Base-by-base conservation (phyloP, 2,329 filamentous ascomycete genomes). In the Capronia coronata region DNA sequence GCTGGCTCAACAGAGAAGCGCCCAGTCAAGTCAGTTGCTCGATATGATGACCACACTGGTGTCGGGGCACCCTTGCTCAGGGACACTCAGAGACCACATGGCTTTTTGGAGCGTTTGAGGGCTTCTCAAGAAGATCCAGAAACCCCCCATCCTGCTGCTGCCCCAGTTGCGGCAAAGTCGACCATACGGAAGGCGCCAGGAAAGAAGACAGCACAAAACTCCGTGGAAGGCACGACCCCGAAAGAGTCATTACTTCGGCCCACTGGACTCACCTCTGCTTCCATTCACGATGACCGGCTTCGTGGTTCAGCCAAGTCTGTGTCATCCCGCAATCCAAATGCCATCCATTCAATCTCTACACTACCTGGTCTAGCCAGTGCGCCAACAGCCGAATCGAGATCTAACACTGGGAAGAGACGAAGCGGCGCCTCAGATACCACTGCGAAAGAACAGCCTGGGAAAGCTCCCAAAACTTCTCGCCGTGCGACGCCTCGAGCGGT, bases 101-200 rank as follows among this genome's bases (percentile, higher is more conserved):
- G 42, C 43, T 32, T n/a, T 27, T 2, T 25, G 19, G 39, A 43
- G 29, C 49, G 43, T 10, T 25, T 47, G 22, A 43, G 39, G 30
- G 43, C 49, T 40, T 47, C 43, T 2, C 49, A 51, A 38, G 13
- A 37, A 19, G 19, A 32, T 1, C 21, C 30, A 21, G 38, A 34
- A 2, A 7, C 41, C 14, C 9, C 14, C 3, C 3, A 3, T 38
- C 4, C 35, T 8, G 19, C 4, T 8, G 35, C 7, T 19, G 35
- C 19, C 4, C 4, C 3, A 19, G 13, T 8, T 9, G 16, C 35
- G 4, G 6, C 35, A 18, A 6, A 38, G 4, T 5, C 35, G 3
- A 38, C 5, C 35, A 32, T n/a, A 32, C 29, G 29, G 10, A 27
- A 27, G 5, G 10, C 23, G 10, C 23, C 5, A 27, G 23, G 23